Percentiles rank a stretch among this genome's conserved stretches.
Evolutionary conservation across 805 yeast genomes (phyloP).

Genomic region (Kodamaea neixiangensis): DNA sequence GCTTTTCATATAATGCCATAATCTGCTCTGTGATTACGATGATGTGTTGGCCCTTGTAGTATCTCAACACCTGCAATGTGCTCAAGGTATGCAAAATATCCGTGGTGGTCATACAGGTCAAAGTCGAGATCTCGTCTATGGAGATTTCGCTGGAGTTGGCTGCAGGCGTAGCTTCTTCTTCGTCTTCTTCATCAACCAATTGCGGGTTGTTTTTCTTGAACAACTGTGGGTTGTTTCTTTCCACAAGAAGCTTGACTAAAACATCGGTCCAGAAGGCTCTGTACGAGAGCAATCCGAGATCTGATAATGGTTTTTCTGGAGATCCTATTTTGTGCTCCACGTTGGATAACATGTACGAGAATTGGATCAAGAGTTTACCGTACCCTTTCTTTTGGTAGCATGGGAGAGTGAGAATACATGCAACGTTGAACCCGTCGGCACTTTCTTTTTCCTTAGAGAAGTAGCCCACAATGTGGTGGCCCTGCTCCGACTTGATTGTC

Average conservation of each 20-base stretch:
- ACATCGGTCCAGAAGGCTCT: conserved; percentile 97
- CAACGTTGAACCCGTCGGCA: conserved; percentile 93
- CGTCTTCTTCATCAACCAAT: conserved; percentile 17
- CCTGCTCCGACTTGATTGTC: conserved; percentile 86
- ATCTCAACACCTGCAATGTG: conserved; percentile 83
- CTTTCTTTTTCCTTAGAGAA: conserved; percentile 97
- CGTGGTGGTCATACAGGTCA: conserved; percentile 94
- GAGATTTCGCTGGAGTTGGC: conserved; percentile 53
- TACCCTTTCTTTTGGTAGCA: conserved; percentile 95
- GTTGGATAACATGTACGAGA: conserved; percentile 86
- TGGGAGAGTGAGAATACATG: conserved; percentile 94
- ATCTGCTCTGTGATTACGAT: conserved; percentile 84
- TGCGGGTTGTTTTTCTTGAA: conserved; percentile 39
- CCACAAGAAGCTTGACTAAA: conserved; percentile 70
- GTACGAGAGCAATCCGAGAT: conserved; percentile 88
- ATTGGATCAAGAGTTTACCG: conserved; percentile 89
- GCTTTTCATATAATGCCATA: conserved; percentile 69
- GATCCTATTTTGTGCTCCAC: conserved; percentile 91
- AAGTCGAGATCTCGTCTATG: conserved; percentile 84
- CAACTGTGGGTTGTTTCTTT: conserved; percentile 44
- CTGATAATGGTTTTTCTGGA: conserved; percentile 96
- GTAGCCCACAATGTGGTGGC: conserved; percentile 95
- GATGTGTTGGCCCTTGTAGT: conserved; percentile 93
- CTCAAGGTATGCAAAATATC: conserved; percentile 93
- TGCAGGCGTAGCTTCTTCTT: conserved; percentile 16